Conservation (phyloP, 495 filamentous ascomycete genomes). For the Podospora pseudocomata region DNA sequence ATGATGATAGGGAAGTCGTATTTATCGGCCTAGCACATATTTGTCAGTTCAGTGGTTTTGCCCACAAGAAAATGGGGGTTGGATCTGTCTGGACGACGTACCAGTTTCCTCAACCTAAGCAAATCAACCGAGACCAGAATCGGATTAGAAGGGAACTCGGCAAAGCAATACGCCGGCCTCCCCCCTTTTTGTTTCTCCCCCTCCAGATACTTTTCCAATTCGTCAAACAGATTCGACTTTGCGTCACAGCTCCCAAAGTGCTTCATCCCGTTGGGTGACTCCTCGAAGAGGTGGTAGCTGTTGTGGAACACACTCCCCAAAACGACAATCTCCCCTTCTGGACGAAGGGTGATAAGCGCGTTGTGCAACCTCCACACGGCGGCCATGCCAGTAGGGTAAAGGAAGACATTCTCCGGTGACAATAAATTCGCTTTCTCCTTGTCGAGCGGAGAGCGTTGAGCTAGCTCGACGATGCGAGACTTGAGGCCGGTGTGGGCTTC, state of each 20-base stretch:
- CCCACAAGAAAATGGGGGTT: no score
- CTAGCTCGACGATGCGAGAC: constrained; percentile 34
- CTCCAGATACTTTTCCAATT: constrained; percentile 38
- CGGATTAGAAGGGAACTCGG: constrained; percentile 50
- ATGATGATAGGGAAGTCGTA: constrained; percentile 45
- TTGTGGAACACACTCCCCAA: constrained; percentile 40
- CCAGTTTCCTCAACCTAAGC: constrained; percentile 33
- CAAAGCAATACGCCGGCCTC: constrained; percentile 35
- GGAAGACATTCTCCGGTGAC: constrained; percentile 37
- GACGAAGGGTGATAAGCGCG: constrained; percentile 16
- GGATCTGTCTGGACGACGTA: constrained; percentile 12
- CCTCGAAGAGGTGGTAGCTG: constrained; percentile 33
- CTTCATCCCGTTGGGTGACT: constrained; percentile 33
- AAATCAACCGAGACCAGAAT: constrained; percentile 43
- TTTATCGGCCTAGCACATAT: constrained; percentile 33
- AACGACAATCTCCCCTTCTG: constrained; percentile 25
- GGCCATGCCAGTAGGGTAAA: constrained; percentile 49
- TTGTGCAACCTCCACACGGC: constrained; percentile 31
- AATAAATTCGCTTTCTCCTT: constrained; percentile 14
- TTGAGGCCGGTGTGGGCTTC: constrained; percentile 30
- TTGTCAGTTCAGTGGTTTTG: no score
- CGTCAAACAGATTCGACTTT: constrained; percentile 35
- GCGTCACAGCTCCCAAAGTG: constrained; percentile 34
- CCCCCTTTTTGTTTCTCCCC: constrained; percentile 28
- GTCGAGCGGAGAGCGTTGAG: constrained; percentile 29